These are phyloP conservation scores for Hypomyces rosellus DNA, from an alignment of 2,329 filamentous ascomycete genomes.

Conservation along the genomic window DNA sequence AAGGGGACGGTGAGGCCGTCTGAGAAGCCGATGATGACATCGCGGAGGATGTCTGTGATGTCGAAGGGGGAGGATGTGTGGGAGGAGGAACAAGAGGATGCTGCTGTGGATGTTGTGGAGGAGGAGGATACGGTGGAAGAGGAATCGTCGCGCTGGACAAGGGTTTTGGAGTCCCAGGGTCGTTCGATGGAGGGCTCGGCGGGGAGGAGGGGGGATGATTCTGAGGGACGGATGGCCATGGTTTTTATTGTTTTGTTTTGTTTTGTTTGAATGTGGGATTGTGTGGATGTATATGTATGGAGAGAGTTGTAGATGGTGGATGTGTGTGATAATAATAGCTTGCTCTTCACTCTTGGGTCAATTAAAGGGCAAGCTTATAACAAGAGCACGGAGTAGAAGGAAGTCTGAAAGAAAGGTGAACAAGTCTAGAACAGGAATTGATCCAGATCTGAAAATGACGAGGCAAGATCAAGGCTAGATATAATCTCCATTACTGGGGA, in stretches of 20 bases:
- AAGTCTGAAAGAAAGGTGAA: too few species aligned
- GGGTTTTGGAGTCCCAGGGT: slow-evolving; percentile 19
- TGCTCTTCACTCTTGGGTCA: background rate
- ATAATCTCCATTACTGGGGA: too few species aligned
- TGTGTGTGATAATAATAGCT: slow-evolving; percentile 1
- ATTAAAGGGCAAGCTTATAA: too few species aligned
- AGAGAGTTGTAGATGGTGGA: background rate
- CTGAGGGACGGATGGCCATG: slow-evolving; percentile 20
- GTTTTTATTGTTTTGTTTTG: background rate
- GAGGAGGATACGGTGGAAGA: slow-evolving; percentile 8
- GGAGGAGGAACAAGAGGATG: slow-evolving; percentile 18
- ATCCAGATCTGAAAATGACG: background rate
- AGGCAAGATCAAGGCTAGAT: background rate
- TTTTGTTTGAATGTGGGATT: background rate
- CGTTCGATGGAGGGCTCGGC: slow-evolving; percentile 25
- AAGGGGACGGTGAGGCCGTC: slow-evolving; percentile 78
- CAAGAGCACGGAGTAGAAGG: too few species aligned
- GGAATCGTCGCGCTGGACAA: slow-evolving; percentile 14
- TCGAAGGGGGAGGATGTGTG: slow-evolving; percentile 19
- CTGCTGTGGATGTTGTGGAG: slow-evolving; percentile 6
- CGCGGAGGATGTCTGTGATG: slow-evolving; percentile 45
- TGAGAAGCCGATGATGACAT: slow-evolving; percentile 69
- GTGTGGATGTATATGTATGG: background rate
- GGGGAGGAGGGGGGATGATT: slow-evolving; percentile 27
- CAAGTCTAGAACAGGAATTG: background rate